A percentile compares a stretch with the other conserved stretches of the same genome.
Evolutionary conservation across 257 asterid genomes (phyloP).

Genomic region (Plantago elongata): DNA sequence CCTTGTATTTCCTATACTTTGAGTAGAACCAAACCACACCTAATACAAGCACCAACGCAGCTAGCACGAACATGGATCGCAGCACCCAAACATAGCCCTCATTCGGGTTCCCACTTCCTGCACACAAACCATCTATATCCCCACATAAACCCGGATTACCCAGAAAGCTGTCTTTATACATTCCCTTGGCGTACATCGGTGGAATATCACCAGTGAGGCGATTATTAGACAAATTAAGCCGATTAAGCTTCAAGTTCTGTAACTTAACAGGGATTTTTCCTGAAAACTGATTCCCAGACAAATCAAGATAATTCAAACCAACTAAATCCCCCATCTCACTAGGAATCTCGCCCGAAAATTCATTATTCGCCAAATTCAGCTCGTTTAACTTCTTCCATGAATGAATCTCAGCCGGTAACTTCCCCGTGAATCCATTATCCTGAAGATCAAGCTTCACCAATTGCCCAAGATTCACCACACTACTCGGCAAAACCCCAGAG

Average conservation of each 20-base stretch:
- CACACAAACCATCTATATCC: constrained; percentile 69
- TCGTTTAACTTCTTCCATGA: constrained; percentile 81
- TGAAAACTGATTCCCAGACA: constrained; percentile 65
- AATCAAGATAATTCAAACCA: constrained; percentile 84
- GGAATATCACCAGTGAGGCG: constrained; percentile 83
- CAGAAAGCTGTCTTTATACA: constrained; percentile 72
- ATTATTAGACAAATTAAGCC: constrained; percentile 71
- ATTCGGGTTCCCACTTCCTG: constrained; percentile 38
- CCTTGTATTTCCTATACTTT: constrained; percentile 48
- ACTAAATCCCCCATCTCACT: constrained; percentile 68
- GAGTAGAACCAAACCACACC: constrained; percentile 68
- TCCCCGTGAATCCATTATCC: constrained; percentile 58
- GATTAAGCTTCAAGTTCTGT: constrained; percentile 89
- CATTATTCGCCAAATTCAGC: constrained; percentile 73
- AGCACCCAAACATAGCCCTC: constrained; percentile 57
- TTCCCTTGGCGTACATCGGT: constrained; percentile 63
- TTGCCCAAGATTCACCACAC: constrained; percentile 71
- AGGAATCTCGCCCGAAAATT: constrained; percentile 70
- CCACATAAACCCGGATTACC: constrained; percentile 89
- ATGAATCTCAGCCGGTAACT: constrained; percentile 59
- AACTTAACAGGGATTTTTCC: constrained; percentile 65
- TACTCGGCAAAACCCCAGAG: constrained; percentile 68
- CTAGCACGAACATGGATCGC: constrained; percentile 51
- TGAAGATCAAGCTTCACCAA: constrained; percentile 86
- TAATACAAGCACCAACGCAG: constrained; percentile 54